Evolutionary conservation across 2,329 filamentous ascomycete species (phyloP).

Genomic region (Fusarium subglutinans): DNA sequence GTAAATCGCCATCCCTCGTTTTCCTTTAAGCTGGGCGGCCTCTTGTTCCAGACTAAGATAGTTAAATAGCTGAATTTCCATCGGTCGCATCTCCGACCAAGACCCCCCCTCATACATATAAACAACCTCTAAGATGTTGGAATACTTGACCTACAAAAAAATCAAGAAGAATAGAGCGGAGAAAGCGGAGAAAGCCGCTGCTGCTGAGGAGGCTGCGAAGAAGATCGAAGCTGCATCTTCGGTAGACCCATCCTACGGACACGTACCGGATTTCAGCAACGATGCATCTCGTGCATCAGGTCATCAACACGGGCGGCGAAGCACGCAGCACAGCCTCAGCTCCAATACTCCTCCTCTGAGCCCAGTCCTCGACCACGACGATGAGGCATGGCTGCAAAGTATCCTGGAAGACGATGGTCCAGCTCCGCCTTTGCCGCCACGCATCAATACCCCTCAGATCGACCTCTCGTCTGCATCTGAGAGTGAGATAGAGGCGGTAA

Average conservation of each 20-base stretch:
- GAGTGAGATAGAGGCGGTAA: conserved; percentile 41
- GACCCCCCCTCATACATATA: not conserved
- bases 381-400: conserved; percentile 67
- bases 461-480: conserved; percentile 45
- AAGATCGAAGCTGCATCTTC: conserved; percentile 20
- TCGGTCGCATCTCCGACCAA: not conserved
- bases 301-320: conserved; percentile 15
- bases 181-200: conserved; percentile 58
- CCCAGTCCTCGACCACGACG: conserved; percentile 64
- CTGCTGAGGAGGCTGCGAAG: conserved; percentile 37
- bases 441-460: conserved; percentile 60
- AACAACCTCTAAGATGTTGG: conserved; percentile 59
- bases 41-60: conserved; percentile 11
- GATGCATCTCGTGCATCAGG: conserved; percentile 16
- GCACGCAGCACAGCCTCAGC: conserved; percentile 41
- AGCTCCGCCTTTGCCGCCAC: conserved; percentile 65
- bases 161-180: conserved; percentile 67
- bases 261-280: conserved; percentile 25
- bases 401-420: conserved; percentile 58
- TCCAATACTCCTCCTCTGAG: conserved; percentile 40
- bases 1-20: conserved; percentile 10
- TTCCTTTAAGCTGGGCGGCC: conserved; percentile 26
- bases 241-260: conserved; percentile 18
- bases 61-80: conserved; percentile 21
- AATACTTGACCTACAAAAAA: conserved; percentile 71